Evolutionary conservation across 441 rosid species (phyloP).

Genomic region (Daphne laureola): DNA sequence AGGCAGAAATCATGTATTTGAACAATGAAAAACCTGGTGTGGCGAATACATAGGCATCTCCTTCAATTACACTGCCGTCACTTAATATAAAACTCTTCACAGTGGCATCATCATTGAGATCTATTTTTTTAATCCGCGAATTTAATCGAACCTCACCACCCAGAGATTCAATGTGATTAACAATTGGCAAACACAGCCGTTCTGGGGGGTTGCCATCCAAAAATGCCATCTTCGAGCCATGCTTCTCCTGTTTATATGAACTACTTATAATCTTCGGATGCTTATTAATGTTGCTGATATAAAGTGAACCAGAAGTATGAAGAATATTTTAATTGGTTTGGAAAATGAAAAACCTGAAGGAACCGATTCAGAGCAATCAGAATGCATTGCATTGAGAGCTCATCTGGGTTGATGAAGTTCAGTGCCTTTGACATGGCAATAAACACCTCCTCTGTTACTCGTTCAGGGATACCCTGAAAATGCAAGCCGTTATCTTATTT

Average conservation of each 20-base stretch:
- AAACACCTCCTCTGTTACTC: constrained; percentile 87
- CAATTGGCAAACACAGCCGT: constrained; percentile 90
- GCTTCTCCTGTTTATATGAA: constrained; percentile 55
- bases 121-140: constrained; percentile 79
- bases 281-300: too few relatives aligned
- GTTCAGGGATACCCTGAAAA: constrained; percentile 77
- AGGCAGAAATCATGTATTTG: too few relatives aligned
- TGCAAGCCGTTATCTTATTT: constrained; percentile 1
- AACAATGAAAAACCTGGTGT: constrained; percentile 55
- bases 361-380: constrained; percentile 85
- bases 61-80: constrained; percentile 62
- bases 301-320: too few relatives aligned
- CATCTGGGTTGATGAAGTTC: constrained; percentile 88
- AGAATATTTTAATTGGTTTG: background rate
- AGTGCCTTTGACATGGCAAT: constrained; percentile 97
- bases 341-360: constrained; percentile 62
- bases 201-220: constrained; percentile 97
- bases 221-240: constrained; percentile 97
- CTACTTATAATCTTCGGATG: too few relatives aligned
- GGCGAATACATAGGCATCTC: constrained; percentile 83
- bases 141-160: constrained; percentile 84
- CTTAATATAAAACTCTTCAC: constrained; percentile 62
- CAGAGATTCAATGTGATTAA: constrained; percentile 59
- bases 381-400: constrained; percentile 89
- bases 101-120: constrained; percentile 67